These are phyloP conservation scores for Gynostemma pentaphyllum DNA, from an alignment of 306 rosid genomes.

Conservation along the genomic window DNA sequence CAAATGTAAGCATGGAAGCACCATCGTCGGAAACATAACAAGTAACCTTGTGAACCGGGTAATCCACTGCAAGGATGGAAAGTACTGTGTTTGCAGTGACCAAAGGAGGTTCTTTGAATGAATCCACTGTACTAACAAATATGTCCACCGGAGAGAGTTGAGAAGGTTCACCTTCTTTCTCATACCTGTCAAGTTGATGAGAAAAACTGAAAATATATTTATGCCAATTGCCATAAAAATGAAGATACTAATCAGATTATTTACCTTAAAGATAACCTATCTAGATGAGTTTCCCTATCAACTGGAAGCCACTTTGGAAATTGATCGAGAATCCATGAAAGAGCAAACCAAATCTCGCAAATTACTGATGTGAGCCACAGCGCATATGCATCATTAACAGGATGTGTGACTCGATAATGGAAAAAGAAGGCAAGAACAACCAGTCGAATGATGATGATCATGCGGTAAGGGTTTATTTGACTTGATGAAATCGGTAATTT, in stretches of 20 bases:
- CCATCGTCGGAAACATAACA: conserved; percentile 74
- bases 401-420: conserved; percentile 43
- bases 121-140: conserved; percentile 51
- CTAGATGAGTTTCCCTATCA: conserved; percentile 48
- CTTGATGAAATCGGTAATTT: conserved; percentile 42
- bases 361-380: conserved; percentile 53
- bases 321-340: conserved; percentile 65
- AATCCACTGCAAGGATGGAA: conserved; percentile 57
- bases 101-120: conserved; percentile 47
- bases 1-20: conserved; percentile 59
- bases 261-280: conserved; percentile 49
- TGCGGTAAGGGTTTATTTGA: conserved; percentile 45
- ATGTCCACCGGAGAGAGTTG: conserved; percentile 40
- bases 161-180: conserved; percentile 47
- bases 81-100: conserved; percentile 65
- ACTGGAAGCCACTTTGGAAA: conserved; percentile 59
- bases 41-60: conserved; percentile 52
- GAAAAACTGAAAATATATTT: too few relatives aligned
- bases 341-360: conserved; percentile 64
- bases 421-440: conserved; percentile 59
- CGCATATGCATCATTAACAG: conserved; percentile 46
- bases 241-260: not conserved
- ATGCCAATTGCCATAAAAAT: not conserved
- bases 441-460: conserved; percentile 47
- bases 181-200: conserved; percentile 31